Evolutionary conservation across 371 early-diverging fungal genomes (phyloP).

Genomic region (Funneliformis caledonium): DNA sequence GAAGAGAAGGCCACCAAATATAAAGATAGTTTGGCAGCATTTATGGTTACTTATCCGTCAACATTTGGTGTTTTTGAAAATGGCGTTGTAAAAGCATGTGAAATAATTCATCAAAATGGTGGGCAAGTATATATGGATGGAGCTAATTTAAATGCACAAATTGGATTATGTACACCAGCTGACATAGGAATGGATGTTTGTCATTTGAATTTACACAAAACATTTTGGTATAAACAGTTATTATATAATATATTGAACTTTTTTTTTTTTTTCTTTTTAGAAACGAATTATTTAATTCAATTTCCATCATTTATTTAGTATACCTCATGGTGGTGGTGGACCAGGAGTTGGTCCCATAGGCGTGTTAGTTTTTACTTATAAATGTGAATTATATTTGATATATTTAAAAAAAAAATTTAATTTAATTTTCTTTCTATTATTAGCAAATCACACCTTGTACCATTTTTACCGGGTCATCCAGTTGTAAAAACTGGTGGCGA

Average conservation of each 20-base stretch:
- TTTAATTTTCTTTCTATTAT: neutral
- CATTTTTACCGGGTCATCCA: slow-evolving; percentile 93
- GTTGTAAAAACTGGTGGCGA: slow-evolving; percentile 73
- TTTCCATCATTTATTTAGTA: slow-evolving; percentile 62
- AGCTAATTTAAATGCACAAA: slow-evolving; percentile 98
- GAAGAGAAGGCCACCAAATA: slow-evolving; percentile 85
- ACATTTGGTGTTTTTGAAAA: slow-evolving; percentile 98
- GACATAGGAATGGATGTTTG: slow-evolving; percentile 98
- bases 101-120: slow-evolving; percentile 87
- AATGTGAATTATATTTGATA: neutral
- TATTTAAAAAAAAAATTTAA: neutral
- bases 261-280: neutral
- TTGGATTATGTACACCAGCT: slow-evolving; percentile 93
- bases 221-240: slow-evolving; percentile 50
- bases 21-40: slow-evolving; percentile 83
- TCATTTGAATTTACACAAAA: slow-evolving; percentile 98
- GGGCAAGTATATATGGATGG: slow-evolving; percentile 99
- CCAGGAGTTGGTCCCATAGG: slow-evolving; percentile 98
- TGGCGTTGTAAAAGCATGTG: slow-evolving; percentile 81
- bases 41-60: slow-evolving; percentile 98
- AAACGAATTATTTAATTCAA: neutral
- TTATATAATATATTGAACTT: neutral
- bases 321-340: slow-evolving; percentile 98
- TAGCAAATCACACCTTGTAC: slow-evolving; percentile 83
- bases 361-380: slow-evolving; percentile 55